Base-by-base conservation (phyloP, 2,329 filamentous ascomycete genomes). In the Lachnellula willkommii region DNA sequence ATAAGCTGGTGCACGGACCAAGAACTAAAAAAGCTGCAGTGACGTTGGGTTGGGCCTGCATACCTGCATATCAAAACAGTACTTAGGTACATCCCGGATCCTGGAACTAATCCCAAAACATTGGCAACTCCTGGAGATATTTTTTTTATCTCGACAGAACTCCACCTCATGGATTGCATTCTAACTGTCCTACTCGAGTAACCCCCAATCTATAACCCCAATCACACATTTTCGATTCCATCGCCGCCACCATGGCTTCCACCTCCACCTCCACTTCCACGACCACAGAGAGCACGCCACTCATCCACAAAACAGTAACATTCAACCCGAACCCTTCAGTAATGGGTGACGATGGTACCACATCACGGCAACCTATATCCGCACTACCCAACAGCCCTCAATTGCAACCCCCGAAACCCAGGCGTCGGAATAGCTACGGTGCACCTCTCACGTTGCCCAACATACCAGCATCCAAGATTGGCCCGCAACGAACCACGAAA, bases 401-500 rank as follows among this genome's bases (percentile, higher is more conserved):
- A 69, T 65, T 61, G 70, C 68, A 58, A 66, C 68, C 63, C 71
- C 66, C 48, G 58, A 95, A 92, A 73, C 79, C 96, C 47, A 86
- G 90, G 53, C 80, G 93, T 66, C 83, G 92, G 62, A 94, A 96
- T 68, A 95, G 90, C 72, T 87, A 90, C 66, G 87, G 89, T 52
- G 69, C 73, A 37, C 71, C 72, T 53, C 63, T 71, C 26, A 65
- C 73, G 37, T 68, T 73, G 7, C 67, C 72, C 12, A 63, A 68
- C 28, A 61, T 58, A 5, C 67, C 67, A 35, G 58, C 69, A 2
- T 73, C 81, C 52, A 96, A 97, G 74, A 90, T 96, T 56, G 94
- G 94, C 2, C 93, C 94, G 0, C 94, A 99, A 71, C 79, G 94
- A 71, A 97, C 91, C 55, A 95, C 92, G 24, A 95, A 96, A 73